These are phyloP conservation scores for Yamadazyma triangularis DNA, from an alignment of 1,139 yeast species.

Conservation along the genomic window DNA sequence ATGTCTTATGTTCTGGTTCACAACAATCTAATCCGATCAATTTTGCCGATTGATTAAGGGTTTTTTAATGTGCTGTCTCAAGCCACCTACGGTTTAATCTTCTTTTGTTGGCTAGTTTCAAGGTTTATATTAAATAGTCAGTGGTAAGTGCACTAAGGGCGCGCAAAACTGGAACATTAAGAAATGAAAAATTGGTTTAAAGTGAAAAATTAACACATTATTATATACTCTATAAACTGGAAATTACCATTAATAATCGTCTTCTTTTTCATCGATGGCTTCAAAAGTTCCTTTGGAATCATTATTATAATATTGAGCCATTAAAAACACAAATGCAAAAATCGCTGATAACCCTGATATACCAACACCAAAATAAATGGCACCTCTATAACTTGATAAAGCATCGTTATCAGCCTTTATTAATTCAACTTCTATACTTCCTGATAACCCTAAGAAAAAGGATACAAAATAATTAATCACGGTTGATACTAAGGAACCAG, in stretches of 20 bases:
- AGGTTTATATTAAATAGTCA: not conserved
- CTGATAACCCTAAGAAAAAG: constrained; percentile 47
- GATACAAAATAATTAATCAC: constrained; percentile 53
- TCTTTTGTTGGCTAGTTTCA: no score
- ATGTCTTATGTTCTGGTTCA: no score
- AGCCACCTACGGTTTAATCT: no score
- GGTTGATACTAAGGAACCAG: constrained; percentile 53
- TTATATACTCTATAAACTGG: no score
- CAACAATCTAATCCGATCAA: no score
- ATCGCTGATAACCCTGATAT: constrained; percentile 32
- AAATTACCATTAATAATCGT: no score
- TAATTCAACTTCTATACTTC: constrained; percentile 42
- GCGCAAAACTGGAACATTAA: not conserved
- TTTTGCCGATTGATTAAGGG: no score
- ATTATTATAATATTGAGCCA: not conserved
- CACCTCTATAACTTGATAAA: constrained; percentile 39
- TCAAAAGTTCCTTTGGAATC: not conserved
- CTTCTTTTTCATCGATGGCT: not conserved
- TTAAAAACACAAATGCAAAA: constrained; percentile 25
- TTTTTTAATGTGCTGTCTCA: no score
- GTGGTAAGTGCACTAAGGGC: not conserved
- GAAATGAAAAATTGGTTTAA: not conserved
- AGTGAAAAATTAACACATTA: not conserved
- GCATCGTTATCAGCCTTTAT: constrained; percentile 14
- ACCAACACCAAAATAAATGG: constrained; percentile 38